Base-by-base conservation (phyloP, 2,329 filamentous ascomycete genomes). In the Pseudogymnoascus sp. region DNA sequence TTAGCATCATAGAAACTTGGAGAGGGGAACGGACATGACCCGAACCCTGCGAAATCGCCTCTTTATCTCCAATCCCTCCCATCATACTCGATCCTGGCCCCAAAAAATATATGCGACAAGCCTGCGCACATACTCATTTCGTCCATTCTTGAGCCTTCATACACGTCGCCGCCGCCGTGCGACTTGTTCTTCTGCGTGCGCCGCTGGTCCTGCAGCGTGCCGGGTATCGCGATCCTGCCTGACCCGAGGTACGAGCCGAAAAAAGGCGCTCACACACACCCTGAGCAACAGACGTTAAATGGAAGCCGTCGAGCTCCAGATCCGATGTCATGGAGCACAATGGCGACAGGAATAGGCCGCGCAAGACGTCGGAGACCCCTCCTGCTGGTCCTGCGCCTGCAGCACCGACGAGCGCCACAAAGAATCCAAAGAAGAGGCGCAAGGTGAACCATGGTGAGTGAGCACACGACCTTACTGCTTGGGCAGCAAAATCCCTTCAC, bases 401-500 rank as follows among this genome's bases (percentile, higher is more conserved):
- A 34, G 60, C 66, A 31, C 39, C 67, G 61, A 51, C 69, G 62
- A 71, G 67, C 66, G 67, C 68, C 67, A 71, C 64, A 69, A 82
- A 83, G 76, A 90, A 85, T 75, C 87, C 88, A 60, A 93, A 91
- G 80, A 93, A 92, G 82, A 84, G 90, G 79, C 89, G 90, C 81
- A 93, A 93, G 80, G 90, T 93, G 71, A 93, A 92, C 80, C 90
- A 93, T 79, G 90, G 90, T 93, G 85, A 61, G 90, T 93, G 85
- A 61, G 60, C 60, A 61, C 60, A 61, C 60, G 60, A 61, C 34
- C 67, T 66, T 62, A 62, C 64, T 66, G 62, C 34, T 64, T 63
- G 43, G 34, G 60, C 62, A 68, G 64, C 66, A 65, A 65, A 67
- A 62, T 64, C 63, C 67, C 66, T 66, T 68, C 68, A 10, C 31